These are phyloP conservation scores for Turritis glabra DNA, from an alignment of 345 rosid genomes.

Conservation along the genomic window DNA sequence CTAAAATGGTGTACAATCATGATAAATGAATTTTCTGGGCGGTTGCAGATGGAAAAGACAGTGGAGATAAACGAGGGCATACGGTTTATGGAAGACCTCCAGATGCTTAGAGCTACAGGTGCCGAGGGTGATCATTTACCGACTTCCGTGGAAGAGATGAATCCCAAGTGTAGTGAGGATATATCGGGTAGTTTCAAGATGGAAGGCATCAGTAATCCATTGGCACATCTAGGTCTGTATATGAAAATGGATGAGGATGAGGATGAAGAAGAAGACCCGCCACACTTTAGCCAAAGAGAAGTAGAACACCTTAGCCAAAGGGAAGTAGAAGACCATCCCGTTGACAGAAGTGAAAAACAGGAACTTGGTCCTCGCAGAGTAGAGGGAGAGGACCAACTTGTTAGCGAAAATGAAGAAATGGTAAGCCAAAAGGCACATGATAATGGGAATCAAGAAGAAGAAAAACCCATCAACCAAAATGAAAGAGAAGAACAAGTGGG, in stretches of 20 bases:
- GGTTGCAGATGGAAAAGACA: constrained; percentile 86
- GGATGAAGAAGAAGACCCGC: constrained; percentile 64
- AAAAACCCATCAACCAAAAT: not conserved
- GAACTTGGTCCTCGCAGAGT: not conserved
- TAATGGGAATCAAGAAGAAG: not conserved
- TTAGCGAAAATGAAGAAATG: not conserved
- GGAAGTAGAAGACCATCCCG: constrained; percentile 29
- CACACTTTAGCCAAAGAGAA: constrained; percentile 32
- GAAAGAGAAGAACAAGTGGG: not conserved
- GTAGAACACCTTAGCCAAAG: constrained; percentile 32
- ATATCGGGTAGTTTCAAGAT: constrained; percentile 70
- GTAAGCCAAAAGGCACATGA: constrained; percentile 13
- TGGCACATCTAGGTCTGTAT: constrained; percentile 78
- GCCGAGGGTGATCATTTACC: constrained; percentile 49
- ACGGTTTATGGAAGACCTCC: constrained; percentile 78
- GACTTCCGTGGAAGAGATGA: constrained; percentile 55
- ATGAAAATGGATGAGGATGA: constrained; percentile 70
- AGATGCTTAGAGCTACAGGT: constrained; percentile 62
- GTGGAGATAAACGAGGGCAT: constrained; percentile 85
- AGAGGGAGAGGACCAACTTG: not conserved
- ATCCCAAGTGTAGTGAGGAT: constrained; percentile 50
- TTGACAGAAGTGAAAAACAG: constrained; percentile 6
- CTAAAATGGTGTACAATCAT: not conserved
- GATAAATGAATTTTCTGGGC: not conserved
- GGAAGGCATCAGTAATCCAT: constrained; percentile 67